These are phyloP conservation scores for Chlorella ohadii DNA, from an alignment of 139 green algal species.

Conservation along the genomic window DNA sequence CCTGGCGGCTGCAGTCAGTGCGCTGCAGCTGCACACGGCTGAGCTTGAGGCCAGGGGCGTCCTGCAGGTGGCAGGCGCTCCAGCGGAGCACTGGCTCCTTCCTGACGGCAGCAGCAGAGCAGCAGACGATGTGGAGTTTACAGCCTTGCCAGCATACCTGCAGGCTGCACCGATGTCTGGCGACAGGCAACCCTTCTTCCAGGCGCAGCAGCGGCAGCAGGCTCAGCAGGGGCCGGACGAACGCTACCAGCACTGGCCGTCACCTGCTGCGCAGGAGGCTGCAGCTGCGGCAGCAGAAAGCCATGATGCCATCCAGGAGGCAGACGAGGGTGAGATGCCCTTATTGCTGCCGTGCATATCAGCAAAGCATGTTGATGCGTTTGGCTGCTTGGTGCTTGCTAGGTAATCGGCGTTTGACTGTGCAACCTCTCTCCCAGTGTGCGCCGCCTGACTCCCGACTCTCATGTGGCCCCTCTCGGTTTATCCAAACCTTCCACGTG, in stretches of 20 bases:
- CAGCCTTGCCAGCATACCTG: not conserved
- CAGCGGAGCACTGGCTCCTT: not conserved
- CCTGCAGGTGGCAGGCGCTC: not conserved
- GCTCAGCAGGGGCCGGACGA: not conserved
- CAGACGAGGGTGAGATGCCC: slow-evolving; percentile 19
- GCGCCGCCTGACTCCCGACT: too few relatives aligned
- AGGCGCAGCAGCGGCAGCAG: not conserved
- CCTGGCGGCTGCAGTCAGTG: not conserved
- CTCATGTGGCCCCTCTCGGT: not conserved
- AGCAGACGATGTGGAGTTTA: not conserved
- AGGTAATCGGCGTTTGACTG: too few relatives aligned
- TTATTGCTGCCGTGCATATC: too few relatives aligned
- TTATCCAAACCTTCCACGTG: too few relatives aligned
- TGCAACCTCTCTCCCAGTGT: too few relatives aligned
- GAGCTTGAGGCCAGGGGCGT: slow-evolving; percentile 5
- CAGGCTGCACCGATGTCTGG: not conserved
- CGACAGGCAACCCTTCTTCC: not conserved
- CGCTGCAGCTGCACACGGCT: slow-evolving; percentile 7
- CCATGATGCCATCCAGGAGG: slow-evolving; percentile 9
- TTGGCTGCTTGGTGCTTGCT: too few relatives aligned
- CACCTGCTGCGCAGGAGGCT: not conserved
- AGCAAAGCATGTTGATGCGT: not conserved
- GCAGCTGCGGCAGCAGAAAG: not conserved
- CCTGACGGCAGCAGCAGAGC: not conserved
- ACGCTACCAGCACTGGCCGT: not conserved